phyloP scores from a whole-genome alignment of 2,329 filamentous ascomycete genomes.

The Trichophyton mentagrophytes region DNA sequence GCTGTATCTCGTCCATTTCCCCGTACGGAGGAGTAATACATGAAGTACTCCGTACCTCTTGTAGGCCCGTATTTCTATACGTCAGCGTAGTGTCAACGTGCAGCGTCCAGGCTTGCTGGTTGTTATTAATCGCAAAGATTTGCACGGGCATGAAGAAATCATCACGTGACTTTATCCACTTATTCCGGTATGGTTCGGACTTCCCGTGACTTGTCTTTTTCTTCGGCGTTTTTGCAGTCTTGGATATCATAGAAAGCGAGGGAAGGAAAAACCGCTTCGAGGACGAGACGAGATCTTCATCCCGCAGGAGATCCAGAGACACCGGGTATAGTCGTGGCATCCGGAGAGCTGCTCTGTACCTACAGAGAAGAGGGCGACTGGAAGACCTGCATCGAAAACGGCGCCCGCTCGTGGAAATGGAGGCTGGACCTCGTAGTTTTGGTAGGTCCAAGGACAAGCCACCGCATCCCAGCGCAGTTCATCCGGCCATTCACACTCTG shows the following conservation, averaged over 20 bases:
- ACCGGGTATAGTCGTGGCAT: neutral
- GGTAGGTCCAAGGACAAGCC: slow-evolving; percentile 9
- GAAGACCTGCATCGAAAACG: neutral
- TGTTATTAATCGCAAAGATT: too few species aligned
- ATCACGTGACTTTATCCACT: neutral
- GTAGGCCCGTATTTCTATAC: neutral
- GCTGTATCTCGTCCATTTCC: neutral
- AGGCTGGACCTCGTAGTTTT: slow-evolving; percentile 15
- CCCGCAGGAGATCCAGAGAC: neutral
- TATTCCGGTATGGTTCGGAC: too few species aligned
- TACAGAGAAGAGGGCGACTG: neutral
- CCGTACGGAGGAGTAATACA: neutral
- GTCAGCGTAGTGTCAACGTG: too few species aligned
- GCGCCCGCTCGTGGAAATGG: slow-evolving; percentile 9
- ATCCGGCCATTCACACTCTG: neutral
- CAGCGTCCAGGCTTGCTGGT: too few species aligned
- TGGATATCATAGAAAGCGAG: neutral
- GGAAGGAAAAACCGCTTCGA: neutral
- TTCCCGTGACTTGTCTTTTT: neutral
- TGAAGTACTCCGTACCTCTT: neutral
- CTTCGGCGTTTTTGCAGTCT: neutral
- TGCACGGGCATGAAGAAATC: too few species aligned
- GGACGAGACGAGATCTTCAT: neutral
- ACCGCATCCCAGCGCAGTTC: neutral
- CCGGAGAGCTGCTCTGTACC: neutral